These are phyloP conservation scores for Alternaria novae-zelandiae DNA, from an alignment of 2,329 filamentous ascomycete species.

Conservation along the genomic window DNA sequence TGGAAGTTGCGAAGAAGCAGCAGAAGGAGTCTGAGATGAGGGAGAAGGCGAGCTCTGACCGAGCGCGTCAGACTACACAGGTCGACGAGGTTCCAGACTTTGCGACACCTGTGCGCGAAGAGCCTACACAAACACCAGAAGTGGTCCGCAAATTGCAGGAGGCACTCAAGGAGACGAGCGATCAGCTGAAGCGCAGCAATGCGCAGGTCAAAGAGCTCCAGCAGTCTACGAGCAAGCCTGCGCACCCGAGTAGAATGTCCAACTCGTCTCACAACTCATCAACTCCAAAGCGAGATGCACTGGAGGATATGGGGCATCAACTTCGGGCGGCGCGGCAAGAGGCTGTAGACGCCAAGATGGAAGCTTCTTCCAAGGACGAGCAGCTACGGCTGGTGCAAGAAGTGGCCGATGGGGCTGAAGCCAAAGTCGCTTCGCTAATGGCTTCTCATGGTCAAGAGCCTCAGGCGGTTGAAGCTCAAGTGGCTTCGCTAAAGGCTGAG, in stretches of 20 bases:
- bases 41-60: background rate
- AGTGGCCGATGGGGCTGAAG: background rate
- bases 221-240: background rate
- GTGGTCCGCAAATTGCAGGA: background rate
- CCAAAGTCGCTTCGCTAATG: background rate
- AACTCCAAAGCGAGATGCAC: background rate
- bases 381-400: background rate
- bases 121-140: background rate
- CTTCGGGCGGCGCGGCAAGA: background rate
- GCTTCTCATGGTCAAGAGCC: background rate
- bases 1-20: background rate
- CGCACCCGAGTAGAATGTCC: background rate
- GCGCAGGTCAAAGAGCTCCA: background rate
- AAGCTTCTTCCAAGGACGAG: background rate
- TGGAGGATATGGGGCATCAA: background rate
- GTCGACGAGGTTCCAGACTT: background rate
- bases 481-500: background rate
- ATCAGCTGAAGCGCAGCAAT: background rate
- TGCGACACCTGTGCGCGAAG: background rate
- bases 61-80: background rate
- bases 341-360: background rate
- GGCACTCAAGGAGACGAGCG: background rate
- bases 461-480: background rate
- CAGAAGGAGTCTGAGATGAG: background rate
- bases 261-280: background rate